Evolutionary conservation across 2,329 filamentous ascomycete species (phyloP).

Genomic region (Botrytis tulipae): DNA sequence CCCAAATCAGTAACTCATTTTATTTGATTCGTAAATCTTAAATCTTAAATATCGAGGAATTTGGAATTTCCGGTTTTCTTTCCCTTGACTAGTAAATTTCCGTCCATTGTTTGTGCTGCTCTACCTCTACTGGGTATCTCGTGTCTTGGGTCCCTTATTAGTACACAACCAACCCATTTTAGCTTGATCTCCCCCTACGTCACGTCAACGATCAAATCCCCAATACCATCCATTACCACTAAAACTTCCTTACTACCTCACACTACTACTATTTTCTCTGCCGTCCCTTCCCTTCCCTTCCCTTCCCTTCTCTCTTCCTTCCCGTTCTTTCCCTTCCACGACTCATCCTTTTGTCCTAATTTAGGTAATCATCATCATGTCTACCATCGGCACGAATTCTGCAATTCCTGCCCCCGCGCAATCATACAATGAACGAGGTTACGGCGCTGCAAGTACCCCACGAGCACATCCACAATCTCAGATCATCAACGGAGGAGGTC

Average conservation of each 20-base stretch:
- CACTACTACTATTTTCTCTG: neutral
- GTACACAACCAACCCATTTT: neutral
- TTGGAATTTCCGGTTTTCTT: neutral
- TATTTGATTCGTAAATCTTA: neutral
- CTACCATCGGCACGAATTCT: slow-evolving; percentile 29
- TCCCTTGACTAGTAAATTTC: neutral
- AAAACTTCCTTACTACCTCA: neutral
- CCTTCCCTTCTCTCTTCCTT: neutral
- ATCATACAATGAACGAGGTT: slow-evolving; percentile 34
- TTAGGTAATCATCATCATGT: slow-evolving; percentile 26
- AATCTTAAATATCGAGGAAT: neutral
- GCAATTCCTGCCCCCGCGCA: slow-evolving; percentile 34
- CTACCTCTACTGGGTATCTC: neutral
- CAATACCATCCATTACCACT: neutral
- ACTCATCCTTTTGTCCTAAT: neutral
- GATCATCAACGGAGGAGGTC: slow-evolving; percentile 31
- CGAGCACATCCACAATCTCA: slow-evolving; percentile 25
- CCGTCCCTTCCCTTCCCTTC: neutral
- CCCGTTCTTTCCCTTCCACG: neutral
- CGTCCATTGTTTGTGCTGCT: neutral
- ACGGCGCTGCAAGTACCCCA: slow-evolving; percentile 31
- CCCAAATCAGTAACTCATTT: neutral
- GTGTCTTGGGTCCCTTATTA: slow-evolving; percentile 1
- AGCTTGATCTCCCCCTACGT: slow-evolving; percentile 8
- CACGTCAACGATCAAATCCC: slow-evolving; percentile 2